phyloP scores from a whole-genome alignment of 2,329 filamentous ascomycete genomes.

The Lasiodiplodia gonubiensis region DNA sequence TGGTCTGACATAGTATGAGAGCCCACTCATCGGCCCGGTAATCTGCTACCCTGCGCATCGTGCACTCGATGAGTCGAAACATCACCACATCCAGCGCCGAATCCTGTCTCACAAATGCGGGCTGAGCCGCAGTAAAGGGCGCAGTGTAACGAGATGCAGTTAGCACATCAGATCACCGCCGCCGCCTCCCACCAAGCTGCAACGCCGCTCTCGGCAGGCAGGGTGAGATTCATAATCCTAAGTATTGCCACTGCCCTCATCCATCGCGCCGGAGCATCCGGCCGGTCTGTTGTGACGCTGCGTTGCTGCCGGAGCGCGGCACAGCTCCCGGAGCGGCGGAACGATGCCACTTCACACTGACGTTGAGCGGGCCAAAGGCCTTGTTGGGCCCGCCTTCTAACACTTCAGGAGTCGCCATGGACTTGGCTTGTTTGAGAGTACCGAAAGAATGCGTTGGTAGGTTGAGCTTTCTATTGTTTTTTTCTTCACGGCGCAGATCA shows the following conservation, averaged over 20 bases:
- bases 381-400: conserved; percentile 11
- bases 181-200: conserved; percentile 7
- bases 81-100: conserved; percentile 15
- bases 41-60: conserved; percentile 14
- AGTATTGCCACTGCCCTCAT: conserved; percentile 10
- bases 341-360: not conserved
- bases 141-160: conserved; percentile 23
- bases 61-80: conserved; percentile 19
- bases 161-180: conserved; percentile 23
- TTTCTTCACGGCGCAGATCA: conserved; percentile 15
- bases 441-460: not conserved
- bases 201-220: conserved; percentile 1
- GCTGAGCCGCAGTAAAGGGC: conserved; percentile 21
- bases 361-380: conserved; percentile 6
- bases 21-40: conserved; percentile 26
- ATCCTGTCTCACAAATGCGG: conserved; percentile 24
- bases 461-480: not conserved
- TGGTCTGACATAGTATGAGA: conserved; percentile 28
- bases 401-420: not conserved
- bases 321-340: conserved; percentile 14
- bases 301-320: not conserved
- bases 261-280: conserved; percentile 16
- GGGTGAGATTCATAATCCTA: conserved; percentile 20
- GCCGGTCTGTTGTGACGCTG: conserved; percentile 12
- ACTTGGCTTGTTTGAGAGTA: not conserved